Evolutionary conservation across 2,329 filamentous ascomycete genomes (phyloP).

Genomic region (Calcarisporium arbuscula): DNA sequence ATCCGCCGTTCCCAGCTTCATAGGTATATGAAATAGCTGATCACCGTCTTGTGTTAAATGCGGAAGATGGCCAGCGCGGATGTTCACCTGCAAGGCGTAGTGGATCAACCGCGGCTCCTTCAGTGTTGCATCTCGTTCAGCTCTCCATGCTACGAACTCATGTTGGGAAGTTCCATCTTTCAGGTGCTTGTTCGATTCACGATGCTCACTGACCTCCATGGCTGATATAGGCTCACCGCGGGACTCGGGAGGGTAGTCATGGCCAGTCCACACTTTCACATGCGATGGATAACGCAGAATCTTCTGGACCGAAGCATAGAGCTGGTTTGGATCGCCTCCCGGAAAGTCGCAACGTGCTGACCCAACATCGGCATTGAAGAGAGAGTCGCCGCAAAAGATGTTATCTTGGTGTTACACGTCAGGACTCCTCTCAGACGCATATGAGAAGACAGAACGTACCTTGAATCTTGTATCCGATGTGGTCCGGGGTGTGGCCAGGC

Average conservation of each 20-base stretch:
- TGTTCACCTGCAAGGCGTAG: conserved; percentile 46
- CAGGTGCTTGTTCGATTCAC: conserved; percentile 41
- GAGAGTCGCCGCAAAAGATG: conserved; percentile 47
- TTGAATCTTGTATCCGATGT: conserved; percentile 52
- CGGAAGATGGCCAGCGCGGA: conserved; percentile 41
- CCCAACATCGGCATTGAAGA: conserved; percentile 47
- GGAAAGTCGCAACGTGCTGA: conserved; percentile 50
- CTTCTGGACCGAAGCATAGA: conserved; percentile 37
- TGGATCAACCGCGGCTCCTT: conserved; percentile 41
- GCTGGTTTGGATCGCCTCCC: conserved; percentile 36
- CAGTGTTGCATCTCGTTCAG: conserved; percentile 35
- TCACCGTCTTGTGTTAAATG: conserved; percentile 19
- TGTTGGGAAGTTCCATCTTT: conserved; percentile 31
- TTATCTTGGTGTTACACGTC: conserved; percentile 22
- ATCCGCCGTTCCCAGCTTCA: conserved; percentile 16
- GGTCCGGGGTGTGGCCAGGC: conserved; percentile 55
- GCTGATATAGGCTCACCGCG: conserved; percentile 30
- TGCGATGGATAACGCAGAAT: conserved; percentile 36
- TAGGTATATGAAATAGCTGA: conserved; percentile 29
- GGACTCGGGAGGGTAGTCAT: conserved; percentile 41
- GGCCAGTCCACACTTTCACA: conserved; percentile 46
- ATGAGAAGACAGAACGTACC: conserved; percentile 17
- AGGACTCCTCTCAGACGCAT: too few species aligned
- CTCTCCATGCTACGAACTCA: conserved; percentile 38
- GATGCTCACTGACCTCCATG: conserved; percentile 40